Conservation (phyloP, 371 early-diverging fungal species). For the Aphelidium insulamus region DNA sequence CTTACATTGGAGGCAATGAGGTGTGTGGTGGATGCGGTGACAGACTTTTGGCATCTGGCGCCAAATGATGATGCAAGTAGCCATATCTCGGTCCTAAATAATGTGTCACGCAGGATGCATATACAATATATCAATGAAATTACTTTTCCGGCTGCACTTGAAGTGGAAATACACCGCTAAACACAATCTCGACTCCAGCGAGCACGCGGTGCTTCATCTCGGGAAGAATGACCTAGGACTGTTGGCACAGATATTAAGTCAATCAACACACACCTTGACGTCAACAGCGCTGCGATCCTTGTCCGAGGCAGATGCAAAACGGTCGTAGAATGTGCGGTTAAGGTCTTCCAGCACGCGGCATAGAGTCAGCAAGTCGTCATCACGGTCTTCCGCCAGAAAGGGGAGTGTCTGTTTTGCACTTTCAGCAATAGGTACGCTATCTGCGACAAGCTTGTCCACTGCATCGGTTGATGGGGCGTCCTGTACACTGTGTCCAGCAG, state of each 20-base stretch:
- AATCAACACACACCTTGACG: conserved; percentile 23
- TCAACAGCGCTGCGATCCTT: conserved; percentile 19
- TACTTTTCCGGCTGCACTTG: conserved; percentile 6
- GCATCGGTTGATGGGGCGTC: no score
- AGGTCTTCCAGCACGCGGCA: no score
- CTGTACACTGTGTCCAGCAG: no score
- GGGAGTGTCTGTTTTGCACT: no score
- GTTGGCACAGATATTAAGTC: conserved; percentile 26
- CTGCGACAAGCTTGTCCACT: no score
- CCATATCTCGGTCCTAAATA: conserved; percentile 57
- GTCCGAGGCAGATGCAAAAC: conserved; percentile 12
- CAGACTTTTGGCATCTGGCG: conserved; percentile 28
- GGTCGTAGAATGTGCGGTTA: no score
- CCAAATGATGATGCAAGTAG: conserved; percentile 41
- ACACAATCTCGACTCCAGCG: conserved; percentile 16
- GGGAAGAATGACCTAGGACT: conserved; percentile 14
- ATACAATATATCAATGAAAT: no score
- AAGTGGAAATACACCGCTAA: conserved; percentile 29
- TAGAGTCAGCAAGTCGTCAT: no score
- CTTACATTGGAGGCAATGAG: conserved; percentile 46
- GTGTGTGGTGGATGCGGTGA: conserved; percentile 41
- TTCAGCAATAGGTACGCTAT: no score
- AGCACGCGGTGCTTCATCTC: conserved; percentile 17
- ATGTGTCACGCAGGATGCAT: no score
- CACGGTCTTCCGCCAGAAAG: no score